Evolutionary conservation across 169 alveolate species (phyloP).

Genomic region (Babesia gibsoni): DNA sequence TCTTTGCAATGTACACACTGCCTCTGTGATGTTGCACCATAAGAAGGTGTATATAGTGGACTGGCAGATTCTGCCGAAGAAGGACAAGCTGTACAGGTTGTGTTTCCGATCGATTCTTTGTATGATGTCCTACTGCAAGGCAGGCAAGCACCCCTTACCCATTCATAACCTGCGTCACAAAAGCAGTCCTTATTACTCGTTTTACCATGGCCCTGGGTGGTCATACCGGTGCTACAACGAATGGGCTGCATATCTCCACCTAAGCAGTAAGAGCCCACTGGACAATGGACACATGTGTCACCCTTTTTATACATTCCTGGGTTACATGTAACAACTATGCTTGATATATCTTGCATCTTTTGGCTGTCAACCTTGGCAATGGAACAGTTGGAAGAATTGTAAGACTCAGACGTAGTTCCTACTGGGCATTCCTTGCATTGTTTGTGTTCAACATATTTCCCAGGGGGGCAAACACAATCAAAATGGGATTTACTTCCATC

Average conservation of each 20-base stretch:
- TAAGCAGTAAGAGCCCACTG: constrained; percentile 47
- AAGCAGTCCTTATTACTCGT: constrained; percentile 45
- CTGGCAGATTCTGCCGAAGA: constrained; percentile 5
- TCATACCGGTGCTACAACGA: constrained; percentile 37
- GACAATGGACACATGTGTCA: constrained; percentile 62
- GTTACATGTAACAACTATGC: constrained; percentile 57
- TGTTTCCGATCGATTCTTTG: constrained; percentile 45
- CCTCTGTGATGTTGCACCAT: constrained; percentile 42
- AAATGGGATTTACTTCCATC: constrained; percentile 52
- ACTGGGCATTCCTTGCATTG: constrained; percentile 68
- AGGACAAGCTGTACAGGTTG: constrained; percentile 42
- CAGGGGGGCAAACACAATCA: constrained; percentile 69
- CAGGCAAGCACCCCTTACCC: constrained; percentile 33
- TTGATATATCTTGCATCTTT: constrained; percentile 20
- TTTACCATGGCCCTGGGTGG: constrained; percentile 34
- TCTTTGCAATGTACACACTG: constrained; percentile 66
- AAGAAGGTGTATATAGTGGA: constrained; percentile 44
- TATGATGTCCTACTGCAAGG: constrained; percentile 41
- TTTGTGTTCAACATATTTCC: constrained; percentile 52
- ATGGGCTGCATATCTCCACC: constrained; percentile 29
- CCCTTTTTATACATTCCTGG: constrained; percentile 60
- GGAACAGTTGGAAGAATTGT: constrained; percentile 62
- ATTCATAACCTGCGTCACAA: constrained; percentile 75
- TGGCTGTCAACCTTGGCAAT: constrained; percentile 24
- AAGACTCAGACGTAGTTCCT: constrained; percentile 51